These are phyloP conservation scores for Phytophthora chlamydospora DNA, from an alignment of 352 stramenopile genomes.

Conservation along the genomic window DNA sequence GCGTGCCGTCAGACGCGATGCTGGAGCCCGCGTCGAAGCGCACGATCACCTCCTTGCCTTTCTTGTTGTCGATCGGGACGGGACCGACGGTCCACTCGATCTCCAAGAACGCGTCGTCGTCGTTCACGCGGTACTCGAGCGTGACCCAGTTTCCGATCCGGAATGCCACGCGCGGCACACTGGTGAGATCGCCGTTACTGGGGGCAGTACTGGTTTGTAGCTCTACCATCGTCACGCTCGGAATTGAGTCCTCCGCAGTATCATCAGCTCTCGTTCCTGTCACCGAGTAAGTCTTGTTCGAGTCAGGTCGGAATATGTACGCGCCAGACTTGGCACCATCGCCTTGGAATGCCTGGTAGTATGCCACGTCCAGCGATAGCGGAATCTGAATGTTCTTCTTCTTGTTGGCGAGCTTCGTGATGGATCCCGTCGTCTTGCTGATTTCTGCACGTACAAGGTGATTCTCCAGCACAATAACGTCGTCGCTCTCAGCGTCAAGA, in stretches of 20 bases:
- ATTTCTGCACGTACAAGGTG: constrained; percentile 61
- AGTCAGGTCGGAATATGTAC: constrained; percentile 96
- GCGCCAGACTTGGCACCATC: constrained; percentile 91
- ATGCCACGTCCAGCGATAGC: constrained; percentile 52
- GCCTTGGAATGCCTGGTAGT: constrained; percentile 72
- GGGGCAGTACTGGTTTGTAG: constrained; percentile 41
- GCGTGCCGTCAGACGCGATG: constrained; percentile 56
- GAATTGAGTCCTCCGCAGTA: constrained; percentile 8
- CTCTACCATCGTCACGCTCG: constrained; percentile 50
- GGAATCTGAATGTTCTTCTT: constrained; percentile 66
- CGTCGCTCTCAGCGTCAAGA: constrained; percentile 8
- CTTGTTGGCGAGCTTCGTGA: constrained; percentile 78
- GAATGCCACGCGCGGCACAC: constrained; percentile 66
- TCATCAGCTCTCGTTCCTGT: constrained; percentile 19
- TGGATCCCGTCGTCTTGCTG: constrained; percentile 52
- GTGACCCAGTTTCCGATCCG: constrained; percentile 90
- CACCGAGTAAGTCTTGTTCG: constrained; percentile 62
- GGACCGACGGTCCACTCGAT: constrained; percentile 94
- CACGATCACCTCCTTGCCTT: constrained; percentile 97
- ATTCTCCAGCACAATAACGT: constrained; percentile 69
- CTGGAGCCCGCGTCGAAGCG: constrained; percentile 77
- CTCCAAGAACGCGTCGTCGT: constrained; percentile 89
- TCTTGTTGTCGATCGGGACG: constrained; percentile 73
- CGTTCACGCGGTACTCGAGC: constrained; percentile 90
- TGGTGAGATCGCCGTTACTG: constrained; percentile 8